Conservation (phyloP, 306 rosid species). For the Dalbergia cultrata region DNA sequence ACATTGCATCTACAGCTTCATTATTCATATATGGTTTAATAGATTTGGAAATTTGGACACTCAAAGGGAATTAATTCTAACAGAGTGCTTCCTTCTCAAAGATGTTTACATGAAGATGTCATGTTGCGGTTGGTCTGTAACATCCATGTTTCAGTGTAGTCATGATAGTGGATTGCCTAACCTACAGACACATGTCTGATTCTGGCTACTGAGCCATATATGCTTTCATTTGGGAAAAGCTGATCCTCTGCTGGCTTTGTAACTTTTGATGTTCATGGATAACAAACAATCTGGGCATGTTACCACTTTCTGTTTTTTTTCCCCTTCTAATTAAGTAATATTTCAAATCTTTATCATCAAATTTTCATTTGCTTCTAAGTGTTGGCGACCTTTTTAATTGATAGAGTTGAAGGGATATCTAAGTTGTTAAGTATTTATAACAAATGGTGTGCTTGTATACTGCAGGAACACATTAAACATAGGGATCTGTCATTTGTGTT, state of each 20-base stretch:
- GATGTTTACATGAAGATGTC: slow-evolving; percentile 22
- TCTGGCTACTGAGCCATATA: slow-evolving; percentile 27
- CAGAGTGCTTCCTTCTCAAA: slow-evolving; percentile 33
- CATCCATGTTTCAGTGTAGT: slow-evolving; percentile 19
- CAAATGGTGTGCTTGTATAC: slow-evolving; percentile 38
- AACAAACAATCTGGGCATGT: slow-evolving; percentile 11
- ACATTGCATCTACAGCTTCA: background rate
- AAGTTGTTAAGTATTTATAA: slow-evolving; percentile 33
- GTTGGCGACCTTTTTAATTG: slow-evolving; percentile 13
- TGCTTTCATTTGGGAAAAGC: slow-evolving; percentile 16
- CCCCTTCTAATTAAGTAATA: background rate
- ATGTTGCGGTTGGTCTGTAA: slow-evolving; percentile 27
- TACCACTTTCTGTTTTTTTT: slow-evolving; percentile 13
- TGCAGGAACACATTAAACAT: slow-evolving; percentile 93
- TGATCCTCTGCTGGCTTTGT: slow-evolving; percentile 5
- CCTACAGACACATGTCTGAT: slow-evolving; percentile 11
- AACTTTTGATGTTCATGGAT: background rate
- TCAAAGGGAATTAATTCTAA: slow-evolving; percentile 8
- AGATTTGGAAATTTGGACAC: slow-evolving; percentile 20
- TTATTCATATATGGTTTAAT: slow-evolving; percentile 14
- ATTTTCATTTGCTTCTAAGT: slow-evolving; percentile 36
- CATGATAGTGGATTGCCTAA: slow-evolving; percentile 25
- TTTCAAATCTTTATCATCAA: background rate
- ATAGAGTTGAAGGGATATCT: slow-evolving; percentile 30
- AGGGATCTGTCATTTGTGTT: slow-evolving; percentile 93